Percentiles rank a stretch among this genome's conserved stretches.
phyloP scores from a whole-genome alignment of 1,284 basidiomycete species.

The Takashimella koratensis region DNA sequence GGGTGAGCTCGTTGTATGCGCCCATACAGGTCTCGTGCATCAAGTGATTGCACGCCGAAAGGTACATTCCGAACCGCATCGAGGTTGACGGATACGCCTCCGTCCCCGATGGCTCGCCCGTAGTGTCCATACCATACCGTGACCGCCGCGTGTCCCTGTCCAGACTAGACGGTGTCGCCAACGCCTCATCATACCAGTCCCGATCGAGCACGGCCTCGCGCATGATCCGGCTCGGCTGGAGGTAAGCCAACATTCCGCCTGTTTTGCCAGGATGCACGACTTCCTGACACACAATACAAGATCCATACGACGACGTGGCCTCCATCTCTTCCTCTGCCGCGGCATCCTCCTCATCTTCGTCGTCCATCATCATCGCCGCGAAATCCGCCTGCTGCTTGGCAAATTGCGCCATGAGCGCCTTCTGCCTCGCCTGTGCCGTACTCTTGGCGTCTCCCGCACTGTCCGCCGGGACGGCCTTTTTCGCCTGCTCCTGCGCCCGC shows the following conservation, averaged over 20 bases:
- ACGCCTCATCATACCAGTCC: conserved; percentile 67
- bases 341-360: conserved; percentile 58
- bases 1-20: conserved; percentile 80
- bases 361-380: conserved; percentile 40
- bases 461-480: conserved; percentile 65
- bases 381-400: conserved; percentile 85
- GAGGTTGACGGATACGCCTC: conserved; percentile 63
- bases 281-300: conserved; percentile 98
- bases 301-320: conserved; percentile 65
- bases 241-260: conserved; percentile 83
- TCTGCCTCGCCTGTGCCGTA: conserved; percentile 57
- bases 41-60: conserved; percentile 91
- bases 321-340: conserved; percentile 54
- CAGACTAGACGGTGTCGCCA: conserved; percentile 63
- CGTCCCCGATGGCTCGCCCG: conserved; percentile 43
- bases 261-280: conserved; percentile 69
- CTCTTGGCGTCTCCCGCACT: conserved; percentile 21
- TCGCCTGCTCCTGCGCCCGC: conserved; percentile 45
- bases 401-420: conserved; percentile 88
- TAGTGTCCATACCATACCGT: conserved; percentile 30
- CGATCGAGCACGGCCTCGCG: conserved; percentile 72
- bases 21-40: conserved; percentile 97
- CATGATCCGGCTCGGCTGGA: conserved; percentile 85
- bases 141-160: conserved; percentile 55
- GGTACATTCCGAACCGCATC: conserved; percentile 78